Percentiles rank a stretch among this genome's conserved stretches.
Conservation (phyloP, 176 grass and related monocot genomes). For the Pontederia paniculata region DNA sequence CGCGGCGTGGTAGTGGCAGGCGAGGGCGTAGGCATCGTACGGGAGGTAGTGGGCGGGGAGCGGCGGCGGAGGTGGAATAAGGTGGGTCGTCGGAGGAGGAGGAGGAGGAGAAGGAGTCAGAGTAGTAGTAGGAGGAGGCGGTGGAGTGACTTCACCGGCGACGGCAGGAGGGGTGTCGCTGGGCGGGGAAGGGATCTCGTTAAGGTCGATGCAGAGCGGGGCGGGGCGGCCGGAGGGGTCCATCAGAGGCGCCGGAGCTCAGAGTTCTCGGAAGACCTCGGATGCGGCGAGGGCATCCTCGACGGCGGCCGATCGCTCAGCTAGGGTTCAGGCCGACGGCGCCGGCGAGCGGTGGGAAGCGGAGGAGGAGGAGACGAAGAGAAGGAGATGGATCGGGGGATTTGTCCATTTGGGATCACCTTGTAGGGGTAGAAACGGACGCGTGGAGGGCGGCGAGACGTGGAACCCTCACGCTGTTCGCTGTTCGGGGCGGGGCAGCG, state of each 20-base stretch:
- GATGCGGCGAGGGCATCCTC: too few species aligned
- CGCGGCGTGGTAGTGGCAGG: slow-evolving; percentile 23
- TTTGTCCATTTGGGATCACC: background rate
- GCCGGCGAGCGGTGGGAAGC: too few species aligned
- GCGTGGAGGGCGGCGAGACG: background rate
- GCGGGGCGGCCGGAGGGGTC: background rate
- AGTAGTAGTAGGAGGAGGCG: too few species aligned
- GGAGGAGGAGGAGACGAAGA: background rate
- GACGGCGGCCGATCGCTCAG: too few species aligned
- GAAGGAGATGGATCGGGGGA: background rate
- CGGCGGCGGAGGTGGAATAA: slow-evolving; percentile 26
- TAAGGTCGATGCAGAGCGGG: background rate
- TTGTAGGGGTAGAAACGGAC: background rate
- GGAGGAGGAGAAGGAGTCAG: too few species aligned
- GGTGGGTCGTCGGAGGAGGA: too few species aligned
- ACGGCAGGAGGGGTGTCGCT: background rate
- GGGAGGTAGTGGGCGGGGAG: slow-evolving; percentile 1
- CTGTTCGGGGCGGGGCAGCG: background rate
- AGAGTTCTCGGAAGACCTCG: too few species aligned
- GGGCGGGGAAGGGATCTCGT: background rate
- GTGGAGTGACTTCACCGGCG: too few species aligned
- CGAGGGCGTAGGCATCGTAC: slow-evolving; percentile 41
- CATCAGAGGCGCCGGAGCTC: background rate
- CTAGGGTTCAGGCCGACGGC: too few species aligned
- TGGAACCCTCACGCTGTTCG: background rate